Percentiles rank a stretch among this genome's conserved stretches.
Evolutionary conservation across 83 land plant genomes (phyloP).

Genomic region (Larix sibirica): DNA sequence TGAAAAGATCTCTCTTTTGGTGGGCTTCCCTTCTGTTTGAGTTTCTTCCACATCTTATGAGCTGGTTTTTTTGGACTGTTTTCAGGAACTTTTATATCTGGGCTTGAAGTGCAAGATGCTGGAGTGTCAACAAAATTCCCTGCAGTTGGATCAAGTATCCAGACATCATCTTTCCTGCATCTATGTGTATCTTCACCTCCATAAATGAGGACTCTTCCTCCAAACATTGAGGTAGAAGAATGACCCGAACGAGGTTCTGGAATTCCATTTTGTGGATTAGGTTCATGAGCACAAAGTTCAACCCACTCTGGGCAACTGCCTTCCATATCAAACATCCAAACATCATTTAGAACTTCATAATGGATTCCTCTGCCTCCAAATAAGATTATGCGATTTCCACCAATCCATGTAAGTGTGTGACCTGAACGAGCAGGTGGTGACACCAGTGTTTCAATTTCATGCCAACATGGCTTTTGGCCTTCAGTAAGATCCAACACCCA

Average conservation of each 20-base stretch:
- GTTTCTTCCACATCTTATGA: conserved; percentile 75
- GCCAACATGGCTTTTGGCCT: conserved; percentile 52
- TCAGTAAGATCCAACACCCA: conserved; percentile 89
- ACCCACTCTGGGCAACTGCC: conserved; percentile 62
- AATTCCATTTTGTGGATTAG: conserved; percentile 34
- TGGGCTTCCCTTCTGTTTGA: conserved; percentile 53
- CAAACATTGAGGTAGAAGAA: conserved; percentile 80
- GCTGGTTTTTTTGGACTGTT: conserved; percentile 11
- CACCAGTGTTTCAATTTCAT: conserved; percentile 38
- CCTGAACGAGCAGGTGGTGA: conserved; percentile 93
- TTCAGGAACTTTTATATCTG: conserved; percentile 18
- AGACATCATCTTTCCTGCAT: conserved; percentile 84
- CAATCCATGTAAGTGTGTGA: conserved; percentile 84
- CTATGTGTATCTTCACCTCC: conserved; percentile 94
- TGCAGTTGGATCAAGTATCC: conserved; percentile 78
- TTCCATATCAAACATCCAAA: conserved; percentile 78
- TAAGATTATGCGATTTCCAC: conserved; percentile 55
- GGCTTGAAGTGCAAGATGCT: conserved; percentile 21
- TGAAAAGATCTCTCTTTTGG: conserved; percentile 81
- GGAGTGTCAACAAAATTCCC: conserved; percentile 28
- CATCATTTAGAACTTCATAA: conserved; percentile 89
- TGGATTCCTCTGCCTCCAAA: conserved; percentile 91
- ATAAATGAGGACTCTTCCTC: conserved; percentile 75
- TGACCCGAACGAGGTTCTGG: conserved; percentile 90
- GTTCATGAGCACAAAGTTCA: conserved; percentile 48